A percentile compares a stretch with the other conserved stretches of the same genome.
Conservation (phyloP, 2,329 filamentous ascomycete genomes). For the Chaetoscypha palmicola region DNA sequence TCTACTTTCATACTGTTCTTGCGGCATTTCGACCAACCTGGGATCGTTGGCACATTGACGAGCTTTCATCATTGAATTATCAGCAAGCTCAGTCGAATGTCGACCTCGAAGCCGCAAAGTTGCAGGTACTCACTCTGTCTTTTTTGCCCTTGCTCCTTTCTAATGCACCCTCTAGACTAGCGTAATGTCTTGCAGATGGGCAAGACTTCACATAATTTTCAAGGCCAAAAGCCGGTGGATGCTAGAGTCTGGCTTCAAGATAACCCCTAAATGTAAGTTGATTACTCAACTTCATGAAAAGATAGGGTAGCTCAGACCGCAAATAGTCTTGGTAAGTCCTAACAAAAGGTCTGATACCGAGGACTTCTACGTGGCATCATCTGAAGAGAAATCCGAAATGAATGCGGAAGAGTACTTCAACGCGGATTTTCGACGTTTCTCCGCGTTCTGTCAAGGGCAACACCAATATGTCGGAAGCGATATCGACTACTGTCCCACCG, state of each 20-base stretch:
- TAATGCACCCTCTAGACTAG: too few relatives aligned
- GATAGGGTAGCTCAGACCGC: too few relatives aligned
- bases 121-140: too few relatives aligned
- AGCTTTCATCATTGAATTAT: too few relatives aligned
- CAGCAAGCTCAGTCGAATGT: too few relatives aligned
- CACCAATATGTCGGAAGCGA: neutral
- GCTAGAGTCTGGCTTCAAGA: conserved; percentile 9
- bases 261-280: conserved; percentile 13
- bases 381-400: neutral
- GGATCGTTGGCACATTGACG: conserved; percentile 18
- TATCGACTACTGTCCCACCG: neutral
- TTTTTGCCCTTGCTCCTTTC: too few relatives aligned
- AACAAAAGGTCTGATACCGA: neutral
- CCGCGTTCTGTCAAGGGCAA: conserved; percentile 1
- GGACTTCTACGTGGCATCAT: neutral
- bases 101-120: too few relatives aligned
- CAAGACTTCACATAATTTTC: conserved; percentile 19
- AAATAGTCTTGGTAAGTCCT: too few relatives aligned
- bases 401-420: conserved; percentile 13
- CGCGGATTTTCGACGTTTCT: conserved; percentile 16
- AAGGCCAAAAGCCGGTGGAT: conserved; percentile 23
- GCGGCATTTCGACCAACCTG: conserved; percentile 26
- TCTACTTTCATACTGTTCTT: conserved; percentile 23
- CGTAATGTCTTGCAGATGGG: conserved; percentile 28
- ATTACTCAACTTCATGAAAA: neutral